phyloP scores from a whole-genome alignment of 2,329 filamentous ascomycete genomes.

The Fusarium compactum region DNA sequence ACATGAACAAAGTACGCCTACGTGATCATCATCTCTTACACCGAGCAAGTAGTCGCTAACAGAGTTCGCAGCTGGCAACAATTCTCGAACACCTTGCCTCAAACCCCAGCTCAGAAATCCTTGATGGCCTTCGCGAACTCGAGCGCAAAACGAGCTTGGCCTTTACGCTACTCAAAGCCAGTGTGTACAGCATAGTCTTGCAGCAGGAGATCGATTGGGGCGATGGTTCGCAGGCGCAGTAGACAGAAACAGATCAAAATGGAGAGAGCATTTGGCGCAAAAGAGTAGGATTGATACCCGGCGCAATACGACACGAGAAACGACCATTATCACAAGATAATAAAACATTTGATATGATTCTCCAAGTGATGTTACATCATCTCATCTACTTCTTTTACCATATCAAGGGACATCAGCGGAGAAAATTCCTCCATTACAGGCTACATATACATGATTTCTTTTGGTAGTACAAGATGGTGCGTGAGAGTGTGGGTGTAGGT shows the following conservation, averaged over 20 bases:
- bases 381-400: constrained; percentile 22
- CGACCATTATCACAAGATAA: constrained; percentile 25
- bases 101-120: constrained; percentile 81
- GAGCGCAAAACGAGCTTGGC: constrained; percentile 96
- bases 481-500: constrained; percentile 3
- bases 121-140: constrained; percentile 86
- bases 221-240: constrained; percentile 57
- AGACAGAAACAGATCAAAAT: constrained; percentile 2
- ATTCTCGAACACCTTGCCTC: constrained; percentile 73
- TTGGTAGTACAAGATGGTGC: constrained; percentile 42
- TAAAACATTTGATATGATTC: constrained; percentile 22
- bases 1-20: constrained; percentile 83
- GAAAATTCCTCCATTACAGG: constrained; percentile 39
- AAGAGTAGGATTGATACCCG: constrained; percentile 38
- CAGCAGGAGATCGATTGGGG: constrained; percentile 94
- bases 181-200: constrained; percentile 97
- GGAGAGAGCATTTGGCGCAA: background rate
- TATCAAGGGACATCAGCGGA: constrained; percentile 18
- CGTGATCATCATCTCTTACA: background rate
- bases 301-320: constrained; percentile 27
- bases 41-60: constrained; percentile 1
- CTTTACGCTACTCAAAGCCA: constrained; percentile 96
- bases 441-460: constrained; percentile 42
- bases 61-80: constrained; percentile 63
- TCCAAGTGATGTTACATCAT: constrained; percentile 30